A percentile compares a stretch with the other conserved stretches of the same genome.
phyloP scores from a whole-genome alignment of 805 yeast species.

The Yueomyces sp. region DNA sequence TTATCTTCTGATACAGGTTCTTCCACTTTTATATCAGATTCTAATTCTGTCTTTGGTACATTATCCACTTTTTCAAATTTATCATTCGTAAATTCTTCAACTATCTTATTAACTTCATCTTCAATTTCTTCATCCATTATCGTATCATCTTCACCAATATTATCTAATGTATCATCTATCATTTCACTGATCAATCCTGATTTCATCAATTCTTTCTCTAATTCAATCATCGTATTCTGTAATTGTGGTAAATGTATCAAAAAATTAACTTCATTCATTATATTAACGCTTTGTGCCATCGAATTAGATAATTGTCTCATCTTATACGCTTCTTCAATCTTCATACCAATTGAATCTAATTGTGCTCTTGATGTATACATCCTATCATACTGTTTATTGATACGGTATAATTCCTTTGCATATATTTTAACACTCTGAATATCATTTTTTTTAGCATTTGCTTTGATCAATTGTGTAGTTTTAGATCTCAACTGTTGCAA shows the following conservation, averaged over 20 bases:
- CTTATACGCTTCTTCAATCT: constrained; percentile 83
- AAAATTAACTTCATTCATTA: constrained; percentile 81
- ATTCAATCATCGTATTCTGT: constrained; percentile 68
- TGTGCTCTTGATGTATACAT: constrained; percentile 75
- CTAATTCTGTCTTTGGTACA: constrained; percentile 18
- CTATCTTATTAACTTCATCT: constrained; percentile 50
- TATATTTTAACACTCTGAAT: constrained; percentile 59
- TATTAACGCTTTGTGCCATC: constrained; percentile 59
- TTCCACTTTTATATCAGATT: constrained; percentile 9
- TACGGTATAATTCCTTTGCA: constrained; percentile 67
- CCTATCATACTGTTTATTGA: constrained; percentile 61
- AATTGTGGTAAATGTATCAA: constrained; percentile 70
- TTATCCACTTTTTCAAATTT: constrained; percentile 27
- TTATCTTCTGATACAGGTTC: constrained; percentile 27
- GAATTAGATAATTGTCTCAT: constrained; percentile 72
- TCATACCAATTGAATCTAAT: constrained; percentile 72
- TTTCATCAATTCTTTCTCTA: constrained; percentile 76
- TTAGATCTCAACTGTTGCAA: constrained; percentile 57
- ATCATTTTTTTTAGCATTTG: constrained; percentile 67
- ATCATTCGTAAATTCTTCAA: constrained; percentile 32
- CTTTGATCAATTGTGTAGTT: constrained; percentile 63
- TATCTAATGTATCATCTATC: constrained; percentile 83
- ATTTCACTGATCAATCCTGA: constrained; percentile 85
- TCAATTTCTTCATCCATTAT: constrained; percentile 48
- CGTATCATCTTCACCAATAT: constrained; percentile 43